Evolutionary conservation across 1,284 basidiomycete genomes (phyloP).

Genomic region (Athelia psychrophila): DNA sequence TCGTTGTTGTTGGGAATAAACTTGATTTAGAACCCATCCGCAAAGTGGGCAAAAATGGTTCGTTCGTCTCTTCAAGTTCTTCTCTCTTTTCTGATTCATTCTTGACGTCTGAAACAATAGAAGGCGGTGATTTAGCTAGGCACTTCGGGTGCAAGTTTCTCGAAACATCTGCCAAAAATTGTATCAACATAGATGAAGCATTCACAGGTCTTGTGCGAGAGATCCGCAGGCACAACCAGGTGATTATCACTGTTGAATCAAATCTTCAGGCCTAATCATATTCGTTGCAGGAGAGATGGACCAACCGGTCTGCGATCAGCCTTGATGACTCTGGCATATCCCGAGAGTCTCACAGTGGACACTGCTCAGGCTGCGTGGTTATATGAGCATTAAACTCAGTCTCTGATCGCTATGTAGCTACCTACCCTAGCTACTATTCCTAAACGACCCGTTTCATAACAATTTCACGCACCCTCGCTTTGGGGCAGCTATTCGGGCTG

Average conservation of each 20-base stretch:
- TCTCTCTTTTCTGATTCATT: background rate
- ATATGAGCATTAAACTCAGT: too few relatives aligned
- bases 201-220: conserved; percentile 76
- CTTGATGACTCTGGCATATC: conserved; percentile 22
- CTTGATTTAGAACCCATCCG: conserved; percentile 79
- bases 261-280: too few relatives aligned
- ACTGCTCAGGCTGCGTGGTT: conserved; percentile 57
- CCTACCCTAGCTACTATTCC: too few relatives aligned
- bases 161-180: conserved; percentile 80
- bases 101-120: conserved; percentile 28
- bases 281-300: conserved; percentile 39
- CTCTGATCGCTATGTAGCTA: too few relatives aligned
- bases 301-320: conserved; percentile 36
- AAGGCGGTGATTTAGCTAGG: conserved; percentile 76
- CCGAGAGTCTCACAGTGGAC: conserved; percentile 46
- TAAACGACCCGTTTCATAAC: too few relatives aligned
- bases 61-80: conserved; percentile 21
- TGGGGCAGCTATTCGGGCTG: too few relatives aligned
- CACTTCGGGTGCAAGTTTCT: conserved; percentile 77
- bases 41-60: conserved; percentile 72
- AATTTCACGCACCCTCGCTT: too few relatives aligned
- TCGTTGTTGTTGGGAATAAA: conserved; percentile 82
- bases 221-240: conserved; percentile 66
- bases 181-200: conserved; percentile 80
- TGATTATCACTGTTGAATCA: background rate